phyloP scores from a whole-genome alignment of 805 yeast genomes.

The Kazachstania africana region DNA sequence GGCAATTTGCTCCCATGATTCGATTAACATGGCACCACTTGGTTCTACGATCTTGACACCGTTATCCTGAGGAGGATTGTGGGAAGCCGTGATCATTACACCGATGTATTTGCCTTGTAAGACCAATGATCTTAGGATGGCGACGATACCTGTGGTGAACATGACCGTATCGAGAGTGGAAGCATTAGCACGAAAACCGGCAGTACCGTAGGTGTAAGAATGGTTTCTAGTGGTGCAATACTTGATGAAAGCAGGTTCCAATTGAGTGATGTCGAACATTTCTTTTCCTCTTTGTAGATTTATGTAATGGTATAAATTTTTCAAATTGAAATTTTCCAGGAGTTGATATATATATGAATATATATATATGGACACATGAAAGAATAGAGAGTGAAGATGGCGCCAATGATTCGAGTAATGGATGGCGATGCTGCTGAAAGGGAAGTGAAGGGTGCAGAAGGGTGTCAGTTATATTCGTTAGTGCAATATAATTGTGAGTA shows the following conservation, averaged over 20 bases:
- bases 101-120: slow-evolving; percentile 66
- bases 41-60: slow-evolving; percentile 95
- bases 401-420: too few relatives aligned
- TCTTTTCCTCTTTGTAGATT: too few relatives aligned
- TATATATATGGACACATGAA: too few relatives aligned
- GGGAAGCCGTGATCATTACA: slow-evolving; percentile 95
- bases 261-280: slow-evolving; percentile 1
- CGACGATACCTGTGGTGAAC: slow-evolving; percentile 72
- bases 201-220: slow-evolving; percentile 77
- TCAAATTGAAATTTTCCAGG: not conserved
- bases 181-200: slow-evolving; percentile 83
- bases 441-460: too few relatives aligned
- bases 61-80: slow-evolving; percentile 84
- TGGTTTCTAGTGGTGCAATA: slow-evolving; percentile 32
- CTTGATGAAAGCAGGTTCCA: slow-evolving; percentile 13
- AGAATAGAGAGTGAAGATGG: too few relatives aligned
- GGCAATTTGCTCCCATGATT: slow-evolving; percentile 74
- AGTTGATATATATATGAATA: not conserved
- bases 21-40: slow-evolving; percentile 76
- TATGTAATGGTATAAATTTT: not conserved
- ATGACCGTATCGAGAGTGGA: slow-evolving; percentile 64
- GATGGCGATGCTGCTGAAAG: too few relatives aligned
- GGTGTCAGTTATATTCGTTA: too few relatives aligned
- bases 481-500: too few relatives aligned
- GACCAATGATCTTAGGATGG: slow-evolving; percentile 68